phyloP scores from a whole-genome alignment of 2,329 filamentous ascomycete genomes.

The Fusarium nematophilum region DNA sequence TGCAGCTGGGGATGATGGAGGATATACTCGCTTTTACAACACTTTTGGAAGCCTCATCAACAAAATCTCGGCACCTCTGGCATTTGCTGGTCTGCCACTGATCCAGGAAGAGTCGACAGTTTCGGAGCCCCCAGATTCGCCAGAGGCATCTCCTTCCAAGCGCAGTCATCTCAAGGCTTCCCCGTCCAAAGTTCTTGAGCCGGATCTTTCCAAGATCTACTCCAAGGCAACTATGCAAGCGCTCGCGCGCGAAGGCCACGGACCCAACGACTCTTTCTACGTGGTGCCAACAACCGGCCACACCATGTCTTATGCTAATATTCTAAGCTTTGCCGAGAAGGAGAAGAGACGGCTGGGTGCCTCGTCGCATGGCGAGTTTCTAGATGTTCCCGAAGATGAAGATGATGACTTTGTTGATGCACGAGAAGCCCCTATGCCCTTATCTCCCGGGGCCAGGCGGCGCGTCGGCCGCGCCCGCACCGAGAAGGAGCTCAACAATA shows the following conservation, averaged over 20 bases:
- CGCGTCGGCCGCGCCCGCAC: slow-evolving; percentile 54
- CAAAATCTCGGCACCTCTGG: slow-evolving; percentile 87
- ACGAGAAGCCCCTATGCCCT: slow-evolving; percentile 68
- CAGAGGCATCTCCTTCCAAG: slow-evolving; percentile 53
- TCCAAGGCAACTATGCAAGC: slow-evolving; percentile 87
- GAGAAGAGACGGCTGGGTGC: slow-evolving; percentile 70
- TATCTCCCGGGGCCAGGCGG: slow-evolving; percentile 56
- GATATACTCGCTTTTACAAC: slow-evolving; percentile 91
- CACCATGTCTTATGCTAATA: slow-evolving; percentile 92
- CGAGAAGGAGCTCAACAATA: slow-evolving; percentile 68
- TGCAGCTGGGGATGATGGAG: slow-evolving; percentile 68
- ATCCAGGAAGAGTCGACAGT: slow-evolving; percentile 61
- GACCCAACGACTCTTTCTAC: slow-evolving; percentile 84
- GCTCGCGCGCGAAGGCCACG: slow-evolving; percentile 75
- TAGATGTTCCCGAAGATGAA: slow-evolving; percentile 66
- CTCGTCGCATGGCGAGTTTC: slow-evolving; percentile 62
- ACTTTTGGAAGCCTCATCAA: slow-evolving; percentile 92
- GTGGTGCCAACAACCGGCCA: slow-evolving; percentile 93
- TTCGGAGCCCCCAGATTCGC: slow-evolving; percentile 47
- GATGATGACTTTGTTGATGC: slow-evolving; percentile 94
- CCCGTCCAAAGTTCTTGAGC: slow-evolving; percentile 51
- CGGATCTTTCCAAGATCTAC: slow-evolving; percentile 85
- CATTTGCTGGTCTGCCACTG: slow-evolving; percentile 91
- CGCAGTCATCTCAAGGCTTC: slow-evolving; percentile 51
- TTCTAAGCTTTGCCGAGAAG: slow-evolving; percentile 77